Base-by-base conservation (phyloP, 805 yeast genomes). In the Cyberlindnera xishuangbannaensis region DNA sequence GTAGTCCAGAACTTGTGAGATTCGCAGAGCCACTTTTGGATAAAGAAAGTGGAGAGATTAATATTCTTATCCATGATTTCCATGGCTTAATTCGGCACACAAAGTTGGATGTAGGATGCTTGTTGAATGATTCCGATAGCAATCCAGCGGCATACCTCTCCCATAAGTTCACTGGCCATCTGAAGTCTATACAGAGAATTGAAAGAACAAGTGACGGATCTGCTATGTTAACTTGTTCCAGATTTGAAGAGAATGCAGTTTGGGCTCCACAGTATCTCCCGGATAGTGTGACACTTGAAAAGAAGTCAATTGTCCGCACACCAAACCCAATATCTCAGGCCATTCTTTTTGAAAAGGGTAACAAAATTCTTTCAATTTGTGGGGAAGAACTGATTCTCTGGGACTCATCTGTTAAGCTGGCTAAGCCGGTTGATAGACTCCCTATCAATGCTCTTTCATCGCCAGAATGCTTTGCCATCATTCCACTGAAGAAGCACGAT, bases 101-200 rank as follows among this genome's bases (percentile, higher is more conserved):
- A 10, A 45, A 47, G 20, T 23, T 60, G 14, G 51, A 56, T 38
- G 45, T 35, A 20, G 49, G 27, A 20, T 59, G 33, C 22, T 56
- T 47, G 19, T 38, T 34, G 18, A 30, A 43, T 3, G 43, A 41
- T 5, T 27, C 42, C 6, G 32, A 34, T 6, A 31, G 45, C 4
- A 20, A 28, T n/a, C 29, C 45, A 6, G 36, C 49, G 1, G 61
- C 58, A 4, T 33, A 39, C 5, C 43, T 77, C 8, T 60, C 65
- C 16, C 69, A 77, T 41, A 78, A 81, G 44, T 73, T 80, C 34
- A 85, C 94, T 2, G 97, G 97, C 1, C 96, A 87, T 51, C 71
- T 76, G 35, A 87, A 87, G 51, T 83, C 95, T 0, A 77, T 88
- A 15, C 75, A 73, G 44, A 69, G 66, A 30, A 55, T 88, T 4